Percentiles rank a stretch among this genome's conserved stretches.
Conservation (phyloP, 371 early-diverging fungal species). For the Batrachochytrium dendrobatidis region DNA sequence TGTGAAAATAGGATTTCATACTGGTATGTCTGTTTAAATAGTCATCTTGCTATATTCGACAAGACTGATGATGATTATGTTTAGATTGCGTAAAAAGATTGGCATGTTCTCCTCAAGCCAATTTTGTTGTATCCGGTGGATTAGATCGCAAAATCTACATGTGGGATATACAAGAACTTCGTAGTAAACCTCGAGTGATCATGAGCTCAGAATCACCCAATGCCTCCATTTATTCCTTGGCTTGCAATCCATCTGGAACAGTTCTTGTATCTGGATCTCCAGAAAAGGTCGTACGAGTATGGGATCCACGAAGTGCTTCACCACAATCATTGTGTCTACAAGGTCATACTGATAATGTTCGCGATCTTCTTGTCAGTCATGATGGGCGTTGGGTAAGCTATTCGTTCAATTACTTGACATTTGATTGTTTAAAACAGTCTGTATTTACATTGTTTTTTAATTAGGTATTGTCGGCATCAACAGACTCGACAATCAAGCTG, state of each 20-base stretch:
- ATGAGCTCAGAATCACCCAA: conserved; percentile 20
- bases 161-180: conserved; percentile 76
- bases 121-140: conserved; percentile 89
- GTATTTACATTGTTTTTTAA: conserved; percentile 11
- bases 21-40: no score
- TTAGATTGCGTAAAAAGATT: conserved; percentile 34
- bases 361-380: conserved; percentile 75
- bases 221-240: conserved; percentile 38
- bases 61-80: no score
- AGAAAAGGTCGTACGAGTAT: conserved; percentile 74
- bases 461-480: conserved; percentile 70
- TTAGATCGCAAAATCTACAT: conserved; percentile 78
- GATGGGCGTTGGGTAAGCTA: conserved; percentile 72
- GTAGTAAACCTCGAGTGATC: conserved; percentile 15
- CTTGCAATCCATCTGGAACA: conserved; percentile 24
- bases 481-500: conserved; percentile 63
- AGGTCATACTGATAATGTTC: conserved; percentile 92
- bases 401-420: not conserved
- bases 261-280: conserved; percentile 67
- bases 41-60: no score
- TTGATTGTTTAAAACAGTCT: not conserved
- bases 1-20: conserved; percentile 68
- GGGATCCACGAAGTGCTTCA: conserved; percentile 63
- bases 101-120: conserved; percentile 40
- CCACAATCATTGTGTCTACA: conserved; percentile 67